Evolutionary conservation across 2,329 filamentous ascomycete species (phyloP).

Genomic region (Ceratocystis lukuohia): DNA sequence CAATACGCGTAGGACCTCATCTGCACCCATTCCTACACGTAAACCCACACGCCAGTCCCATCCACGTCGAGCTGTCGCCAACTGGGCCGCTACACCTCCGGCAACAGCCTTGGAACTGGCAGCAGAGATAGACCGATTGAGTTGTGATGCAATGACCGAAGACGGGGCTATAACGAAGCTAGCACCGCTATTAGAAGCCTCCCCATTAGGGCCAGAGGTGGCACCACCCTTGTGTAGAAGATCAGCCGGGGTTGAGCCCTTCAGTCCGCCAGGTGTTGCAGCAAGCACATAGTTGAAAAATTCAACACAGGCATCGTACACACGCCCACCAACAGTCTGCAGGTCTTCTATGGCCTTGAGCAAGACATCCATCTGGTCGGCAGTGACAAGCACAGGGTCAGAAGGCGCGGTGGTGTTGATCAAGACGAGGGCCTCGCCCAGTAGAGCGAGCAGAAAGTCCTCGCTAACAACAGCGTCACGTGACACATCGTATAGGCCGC

Average conservation of each 20-base stretch:
- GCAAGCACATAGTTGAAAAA: slow-evolving; percentile 63
- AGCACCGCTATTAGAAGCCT: slow-evolving; percentile 40
- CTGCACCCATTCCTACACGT: slow-evolving; percentile 49
- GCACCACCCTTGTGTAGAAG: slow-evolving; percentile 39
- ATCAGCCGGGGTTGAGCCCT: slow-evolving; percentile 50
- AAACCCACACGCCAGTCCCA: slow-evolving; percentile 75
- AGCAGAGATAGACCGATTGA: slow-evolving; percentile 46
- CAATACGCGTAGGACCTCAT: slow-evolving; percentile 59
- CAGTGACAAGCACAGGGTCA: slow-evolving; percentile 40
- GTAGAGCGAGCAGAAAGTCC: slow-evolving; percentile 68
- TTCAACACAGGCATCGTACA: slow-evolving; percentile 62
- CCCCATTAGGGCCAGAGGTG: slow-evolving; percentile 35
- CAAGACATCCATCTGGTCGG: slow-evolving; percentile 59
- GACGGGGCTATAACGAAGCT: slow-evolving; percentile 53
- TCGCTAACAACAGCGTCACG: slow-evolving; percentile 75
- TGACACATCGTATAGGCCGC: slow-evolving; percentile 71
- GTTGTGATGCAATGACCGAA: slow-evolving; percentile 52
- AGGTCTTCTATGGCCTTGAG: slow-evolving; percentile 70
- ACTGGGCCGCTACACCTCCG: neutral
- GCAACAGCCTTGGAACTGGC: slow-evolving; percentile 34
- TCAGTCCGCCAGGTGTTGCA: slow-evolving; percentile 47
- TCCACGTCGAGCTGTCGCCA: slow-evolving; percentile 34
- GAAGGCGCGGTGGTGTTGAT: slow-evolving; percentile 33
- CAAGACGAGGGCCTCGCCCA: slow-evolving; percentile 73
- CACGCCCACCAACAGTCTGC: slow-evolving; percentile 57